Percentiles rank a stretch among this genome's conserved stretches.
Conservation (phyloP, 441 rosid genomes). For the Populus trichocarpa region DNA sequence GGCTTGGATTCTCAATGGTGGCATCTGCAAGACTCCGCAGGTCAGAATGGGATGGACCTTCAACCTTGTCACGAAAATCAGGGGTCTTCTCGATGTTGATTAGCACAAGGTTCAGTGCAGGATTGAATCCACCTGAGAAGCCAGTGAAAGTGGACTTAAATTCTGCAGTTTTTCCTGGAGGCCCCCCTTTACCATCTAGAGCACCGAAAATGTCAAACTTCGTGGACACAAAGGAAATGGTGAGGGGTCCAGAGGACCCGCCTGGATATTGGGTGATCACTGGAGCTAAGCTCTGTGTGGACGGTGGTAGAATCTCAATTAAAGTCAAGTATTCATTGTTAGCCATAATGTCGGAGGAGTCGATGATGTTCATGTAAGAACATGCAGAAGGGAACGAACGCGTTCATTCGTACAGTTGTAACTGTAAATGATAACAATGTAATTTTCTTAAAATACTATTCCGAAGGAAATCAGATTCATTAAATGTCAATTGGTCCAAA, state of each 20-base stretch:
- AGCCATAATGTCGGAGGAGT: conserved; percentile 76
- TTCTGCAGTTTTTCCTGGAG: conserved; percentile 82
- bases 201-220: conserved; percentile 68
- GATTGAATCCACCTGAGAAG: conserved; percentile 43
- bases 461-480: conserved; percentile 1
- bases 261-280: conserved; percentile 98
- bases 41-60: conserved; percentile 79
- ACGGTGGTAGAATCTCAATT: conserved; percentile 74
- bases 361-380: conserved; percentile 44
- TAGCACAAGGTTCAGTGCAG: conserved; percentile 60
- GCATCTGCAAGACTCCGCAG: conserved; percentile 60
- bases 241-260: conserved; percentile 80
- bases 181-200: conserved; percentile 53
- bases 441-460: conserved; percentile 4
- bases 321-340: conserved; percentile 79
- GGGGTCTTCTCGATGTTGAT: conserved; percentile 74
- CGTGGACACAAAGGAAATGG: conserved; percentile 85
- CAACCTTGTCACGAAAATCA: conserved; percentile 60
- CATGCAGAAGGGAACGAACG: neutral
- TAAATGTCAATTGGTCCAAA: neutral
- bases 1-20: conserved; percentile 81
- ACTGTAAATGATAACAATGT: conserved; percentile 23
- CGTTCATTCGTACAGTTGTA: conserved; percentile 7
- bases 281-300: conserved; percentile 83
- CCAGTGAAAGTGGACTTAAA: conserved; percentile 64